Evolutionary conservation across 2,329 filamentous ascomycete species (phyloP), one percentile per base, ranked within the genome.

Genomic region (Fusarium buxicola): DNA sequence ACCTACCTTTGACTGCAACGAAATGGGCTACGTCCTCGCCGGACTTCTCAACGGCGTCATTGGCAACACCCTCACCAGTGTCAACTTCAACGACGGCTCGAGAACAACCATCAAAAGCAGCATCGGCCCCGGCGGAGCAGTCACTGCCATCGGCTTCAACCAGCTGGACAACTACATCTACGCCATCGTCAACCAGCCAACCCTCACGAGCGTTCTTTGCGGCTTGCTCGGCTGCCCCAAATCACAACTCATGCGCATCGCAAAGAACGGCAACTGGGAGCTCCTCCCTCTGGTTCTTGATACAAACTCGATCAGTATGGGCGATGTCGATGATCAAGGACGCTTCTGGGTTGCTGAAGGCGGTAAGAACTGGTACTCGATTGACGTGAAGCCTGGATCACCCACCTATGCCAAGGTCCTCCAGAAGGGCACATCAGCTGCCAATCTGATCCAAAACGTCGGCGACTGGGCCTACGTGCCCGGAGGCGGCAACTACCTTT

Each of bases 101-200:
- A 39, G 49, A 7, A 51, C 36, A 1, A 3, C 27, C 3, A 60
- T 67, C 6, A 25, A 4, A 2, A 13, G 12, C 1, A 25, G n/a
- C 5, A 32, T 68, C 3, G 63, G 63, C 0, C 48, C 49, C 0
- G 58, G 58, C 4, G 55, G 63, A 0, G 4, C 12, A 4, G 47
- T 69, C 16, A 64, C 62, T 1, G 63, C 56, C 13, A 58, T 69
- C 5, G 68, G 68, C 0, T 70, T 70, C 38, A 70, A 70, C 8
- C 44, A 30, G 5, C 16, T 62, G 0, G 68, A 70, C 13, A 60
- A 58, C 13, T 70, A 69, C 31, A 64, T 70, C 15, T 70, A 70
- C 7, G 68, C 61, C 7, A 52, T 70, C 1, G 32, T 43, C 0
- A 32, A 45, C 2, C 41, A 32, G 1, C 15, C 36, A 0, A 25